A percentile compares a stretch with the other conserved stretches of the same genome.
phyloP scores from a whole-genome alignment of 768 basidiomycete genomes.

The Amanita rubescens region DNA sequence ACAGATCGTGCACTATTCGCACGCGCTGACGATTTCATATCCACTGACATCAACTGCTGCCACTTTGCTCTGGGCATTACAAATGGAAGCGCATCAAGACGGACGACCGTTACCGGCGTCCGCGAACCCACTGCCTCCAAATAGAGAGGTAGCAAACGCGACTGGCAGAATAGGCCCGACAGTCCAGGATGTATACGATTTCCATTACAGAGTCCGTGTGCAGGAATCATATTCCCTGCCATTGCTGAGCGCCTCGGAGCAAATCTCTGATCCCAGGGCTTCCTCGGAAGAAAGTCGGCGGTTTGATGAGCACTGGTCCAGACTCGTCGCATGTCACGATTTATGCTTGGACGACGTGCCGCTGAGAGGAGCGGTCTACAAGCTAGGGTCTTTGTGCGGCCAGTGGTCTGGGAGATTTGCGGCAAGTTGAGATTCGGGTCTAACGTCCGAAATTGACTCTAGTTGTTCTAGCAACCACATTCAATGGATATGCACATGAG shows the following conservation, averaged over 20 bases:
- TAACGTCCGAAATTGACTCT: neutral
- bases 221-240: neutral
- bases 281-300: conserved; percentile 19
- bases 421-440: conserved; percentile 22
- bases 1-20: conserved; percentile 33
- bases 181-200: conserved; percentile 33
- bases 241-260: neutral
- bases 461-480: conserved; percentile 13
- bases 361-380: conserved; percentile 33
- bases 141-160: conserved; percentile 22
- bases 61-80: conserved; percentile 27
- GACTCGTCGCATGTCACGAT: conserved; percentile 36
- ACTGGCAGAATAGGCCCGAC: conserved; percentile 24
- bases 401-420: conserved; percentile 40
- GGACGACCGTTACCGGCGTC: conserved; percentile 15
- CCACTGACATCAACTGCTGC: conserved; percentile 36
- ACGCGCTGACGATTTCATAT: conserved; percentile 29
- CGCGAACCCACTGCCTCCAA: conserved; percentile 23
- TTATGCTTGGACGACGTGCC: conserved; percentile 27
- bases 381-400: conserved; percentile 36
- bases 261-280: conserved; percentile 8
- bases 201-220: conserved; percentile 28
- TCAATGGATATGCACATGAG: conserved; percentile 13
- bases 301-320: conserved; percentile 43
- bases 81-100: conserved; percentile 30